Evolutionary conservation across 306 rosid species (phyloP), one percentile per base, ranked within the genome.

Genomic region (Pyrus pyrifolia): DNA sequence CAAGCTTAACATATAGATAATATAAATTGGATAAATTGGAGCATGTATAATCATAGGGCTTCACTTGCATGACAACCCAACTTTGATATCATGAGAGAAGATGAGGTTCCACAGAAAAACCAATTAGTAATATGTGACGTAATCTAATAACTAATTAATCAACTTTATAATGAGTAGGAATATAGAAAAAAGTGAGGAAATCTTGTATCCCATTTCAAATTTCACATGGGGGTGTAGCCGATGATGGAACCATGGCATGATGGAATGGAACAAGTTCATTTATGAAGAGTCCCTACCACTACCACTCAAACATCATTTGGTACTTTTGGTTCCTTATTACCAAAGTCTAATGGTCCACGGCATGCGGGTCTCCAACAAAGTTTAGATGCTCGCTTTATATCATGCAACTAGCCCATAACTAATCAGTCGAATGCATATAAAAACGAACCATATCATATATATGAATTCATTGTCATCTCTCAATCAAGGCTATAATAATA

Each of bases 141-240:
- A 12, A 51, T 8, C 27, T 8, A 58, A 9, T 21, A 57, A 3
- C 23, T 21, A 8, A 57, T 2, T 21, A n/a, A 57, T 35, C 8
- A 35, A 51, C 6, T 51, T 3, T 51, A 21, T 60, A 4, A 60
- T 23, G 33, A 60, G 8, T 25, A 22, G 33, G 31, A 12, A 62
- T 29, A 35, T 35, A 35, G 67, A 63, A 21, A 66, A 66, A 66
- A 5, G 27, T 38, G 33, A 62, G 65, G 61, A 19, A 61, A 29
- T 35, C 40, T 35, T 35, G 8, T 35, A 6, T 35, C 9, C 9
- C 40, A 6, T 35, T 35, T 35, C 40, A 35, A 73, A 8, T 57
- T 19, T 83, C 79, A 83, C 83, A 59, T 79, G 86, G 86, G 86
- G 63, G 38, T 83, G 86, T 67, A 44, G 81, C 71, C 55, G 53